A percentile compares a stretch with the other conserved stretches of the same genome.
Conservation (phyloP, 306 rosid species). For the Ochetophila trinervis region DNA sequence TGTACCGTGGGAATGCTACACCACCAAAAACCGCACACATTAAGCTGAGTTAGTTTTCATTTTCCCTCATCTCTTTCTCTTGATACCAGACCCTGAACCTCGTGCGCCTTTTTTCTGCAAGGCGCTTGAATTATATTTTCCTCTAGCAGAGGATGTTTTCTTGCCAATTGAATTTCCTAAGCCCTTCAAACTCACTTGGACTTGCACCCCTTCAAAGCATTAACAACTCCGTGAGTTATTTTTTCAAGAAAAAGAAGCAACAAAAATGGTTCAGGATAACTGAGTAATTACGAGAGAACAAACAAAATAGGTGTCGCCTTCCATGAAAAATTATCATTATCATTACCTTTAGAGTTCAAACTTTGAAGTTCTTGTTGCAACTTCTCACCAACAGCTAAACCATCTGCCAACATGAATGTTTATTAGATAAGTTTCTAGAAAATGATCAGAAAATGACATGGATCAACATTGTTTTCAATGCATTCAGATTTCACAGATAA, state of each 20-base stretch:
- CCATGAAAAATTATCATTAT: slow-evolving; percentile 22
- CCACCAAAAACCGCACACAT: background rate
- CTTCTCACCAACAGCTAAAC: slow-evolving; percentile 61
- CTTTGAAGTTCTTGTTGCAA: slow-evolving; percentile 75
- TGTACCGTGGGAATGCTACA: slow-evolving; percentile 11
- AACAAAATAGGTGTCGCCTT: background rate
- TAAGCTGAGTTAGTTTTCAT: background rate
- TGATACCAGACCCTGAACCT: slow-evolving; percentile 56
- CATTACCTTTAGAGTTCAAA: slow-evolving; percentile 70
- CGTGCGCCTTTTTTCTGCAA: slow-evolving; percentile 53
- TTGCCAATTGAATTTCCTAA: slow-evolving; percentile 53
- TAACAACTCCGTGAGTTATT: background rate
- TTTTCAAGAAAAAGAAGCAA: background rate
- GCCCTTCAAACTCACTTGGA: slow-evolving; percentile 75
- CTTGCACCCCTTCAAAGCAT: slow-evolving; percentile 54
- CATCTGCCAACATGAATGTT: slow-evolving; percentile 23
- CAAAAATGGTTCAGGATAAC: background rate
- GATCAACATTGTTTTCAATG: too few relatives aligned
- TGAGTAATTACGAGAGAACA: background rate
- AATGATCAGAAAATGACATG: too few relatives aligned
- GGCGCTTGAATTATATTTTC: slow-evolving; percentile 54
- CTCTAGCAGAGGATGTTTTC: slow-evolving; percentile 62
- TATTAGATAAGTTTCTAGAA: too few relatives aligned
- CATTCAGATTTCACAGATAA: too few relatives aligned
- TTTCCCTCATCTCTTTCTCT: slow-evolving; percentile 75